Evolutionary conservation across 129 eudicot species (phyloP).

Genomic region (Cynara cardunculus): DNA sequence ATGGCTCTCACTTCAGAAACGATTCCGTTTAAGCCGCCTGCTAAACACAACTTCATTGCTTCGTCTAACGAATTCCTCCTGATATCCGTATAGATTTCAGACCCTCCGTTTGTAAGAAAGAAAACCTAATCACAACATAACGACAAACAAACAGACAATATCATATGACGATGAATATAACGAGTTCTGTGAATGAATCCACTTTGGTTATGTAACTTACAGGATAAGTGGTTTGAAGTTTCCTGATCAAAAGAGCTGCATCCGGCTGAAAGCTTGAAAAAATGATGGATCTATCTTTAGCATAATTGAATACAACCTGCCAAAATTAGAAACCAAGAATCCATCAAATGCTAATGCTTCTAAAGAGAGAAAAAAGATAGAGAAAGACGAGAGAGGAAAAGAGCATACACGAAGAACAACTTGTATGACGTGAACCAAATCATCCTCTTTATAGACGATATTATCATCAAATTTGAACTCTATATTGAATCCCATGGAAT

Average conservation of each 20-base stretch:
- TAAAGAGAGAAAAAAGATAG: not conserved
- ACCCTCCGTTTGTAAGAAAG: slow-evolving; percentile 76
- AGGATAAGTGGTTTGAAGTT: slow-evolving; percentile 55
- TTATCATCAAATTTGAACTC: slow-evolving; percentile 73
- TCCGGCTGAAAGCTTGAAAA: slow-evolving; percentile 83
- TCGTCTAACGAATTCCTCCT: slow-evolving; percentile 78
- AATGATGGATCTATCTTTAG: slow-evolving; percentile 51
- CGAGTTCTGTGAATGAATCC: not conserved
- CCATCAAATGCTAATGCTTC: not conserved
- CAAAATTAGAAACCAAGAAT: not conserved
- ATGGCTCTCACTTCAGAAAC: slow-evolving; percentile 63
- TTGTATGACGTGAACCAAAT: slow-evolving; percentile 38
- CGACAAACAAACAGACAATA: slow-evolving; percentile 6
- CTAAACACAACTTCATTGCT: slow-evolving; percentile 60
- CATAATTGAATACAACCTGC: slow-evolving; percentile 54
- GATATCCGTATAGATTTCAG: slow-evolving; percentile 46
- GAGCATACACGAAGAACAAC: slow-evolving; percentile 36
- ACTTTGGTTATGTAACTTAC: slow-evolving; percentile 28
- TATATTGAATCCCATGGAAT: slow-evolving; percentile 67
- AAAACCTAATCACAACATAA: slow-evolving; percentile 37
- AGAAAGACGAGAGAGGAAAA: not conserved
- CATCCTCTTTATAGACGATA: slow-evolving; percentile 34
- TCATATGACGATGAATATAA: not conserved
- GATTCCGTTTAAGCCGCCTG: slow-evolving; percentile 56
- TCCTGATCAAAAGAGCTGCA: slow-evolving; percentile 48